Percentiles rank a stretch among this genome's conserved stretches.
Conservation (phyloP, 2,329 filamentous ascomycete species). For the Cadophora gregata region DNA sequence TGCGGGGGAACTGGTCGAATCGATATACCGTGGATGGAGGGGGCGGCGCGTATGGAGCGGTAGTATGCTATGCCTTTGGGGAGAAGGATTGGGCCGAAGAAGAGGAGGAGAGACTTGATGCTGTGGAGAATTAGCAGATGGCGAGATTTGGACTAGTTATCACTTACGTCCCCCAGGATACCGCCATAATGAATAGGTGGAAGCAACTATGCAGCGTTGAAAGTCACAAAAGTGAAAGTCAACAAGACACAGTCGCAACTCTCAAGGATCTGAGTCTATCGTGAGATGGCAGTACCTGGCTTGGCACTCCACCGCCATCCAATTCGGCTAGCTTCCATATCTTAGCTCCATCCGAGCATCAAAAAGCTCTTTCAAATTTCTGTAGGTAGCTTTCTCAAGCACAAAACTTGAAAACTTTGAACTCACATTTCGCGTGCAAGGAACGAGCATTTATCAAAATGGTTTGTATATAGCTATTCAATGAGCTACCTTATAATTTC, state of each 20-base stretch:
- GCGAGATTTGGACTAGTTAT: conserved; percentile 43
- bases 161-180: conserved; percentile 58
- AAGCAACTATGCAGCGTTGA: neutral
- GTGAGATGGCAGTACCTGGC: neutral
- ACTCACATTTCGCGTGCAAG: conserved; percentile 3
- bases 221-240: neutral
- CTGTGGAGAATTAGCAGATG: conserved; percentile 41
- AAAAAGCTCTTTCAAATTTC: conserved; percentile 16
- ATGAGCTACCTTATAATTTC: neutral
- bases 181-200: conserved; percentile 44
- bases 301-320: neutral
- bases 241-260: conserved; percentile 22
- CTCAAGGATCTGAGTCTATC: neutral
- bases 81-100: conserved; percentile 73
- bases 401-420: neutral
- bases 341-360: conserved; percentile 7
- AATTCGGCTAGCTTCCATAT: neutral
- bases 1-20: conserved; percentile 60
- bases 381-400: neutral
- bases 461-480: conserved; percentile 16
- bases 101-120: conserved; percentile 52
- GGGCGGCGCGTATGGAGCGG: conserved; percentile 57
- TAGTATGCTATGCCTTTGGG: conserved; percentile 71
- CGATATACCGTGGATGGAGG: conserved; percentile 51
- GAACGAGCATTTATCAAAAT: neutral